These are phyloP conservation scores for Phycomyces nitens DNA, from an alignment of 192 early-diverging fungal species.

Conservation along the genomic window DNA sequence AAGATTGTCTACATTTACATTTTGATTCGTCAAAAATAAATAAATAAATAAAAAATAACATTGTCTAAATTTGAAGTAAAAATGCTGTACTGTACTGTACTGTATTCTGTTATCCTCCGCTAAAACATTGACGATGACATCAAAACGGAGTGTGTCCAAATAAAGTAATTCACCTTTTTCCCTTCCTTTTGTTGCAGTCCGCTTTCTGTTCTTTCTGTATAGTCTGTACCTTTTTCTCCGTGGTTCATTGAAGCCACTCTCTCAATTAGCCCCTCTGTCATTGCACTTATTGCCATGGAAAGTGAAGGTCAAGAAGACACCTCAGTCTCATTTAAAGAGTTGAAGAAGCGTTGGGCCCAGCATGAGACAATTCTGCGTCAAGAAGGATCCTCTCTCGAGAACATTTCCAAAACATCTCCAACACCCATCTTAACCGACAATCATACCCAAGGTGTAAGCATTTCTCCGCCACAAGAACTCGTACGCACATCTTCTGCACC, in stretches of 20 bases:
- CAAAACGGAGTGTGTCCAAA: not conserved
- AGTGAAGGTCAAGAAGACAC: conserved; percentile 10
- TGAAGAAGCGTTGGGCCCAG: conserved; percentile 32
- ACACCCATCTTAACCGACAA: not conserved
- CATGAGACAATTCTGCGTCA: conserved; percentile 19
- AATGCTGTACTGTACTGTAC: no score
- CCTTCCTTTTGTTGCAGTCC: not conserved
- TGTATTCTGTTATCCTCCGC: no score
- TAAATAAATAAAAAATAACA: no score
- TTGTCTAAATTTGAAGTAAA: no score
- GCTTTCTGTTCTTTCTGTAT: conserved; percentile 6
- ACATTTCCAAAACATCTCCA: conserved; percentile 7
- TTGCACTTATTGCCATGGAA: not conserved
- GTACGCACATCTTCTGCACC: not conserved
- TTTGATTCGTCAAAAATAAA: no score
- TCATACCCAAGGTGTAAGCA: not conserved
- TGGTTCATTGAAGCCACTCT: not conserved
- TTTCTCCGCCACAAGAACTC: not conserved
- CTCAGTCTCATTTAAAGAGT: conserved; percentile 21
- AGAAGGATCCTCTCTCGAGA: conserved; percentile 6
- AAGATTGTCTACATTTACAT: no score
- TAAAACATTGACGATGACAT: conserved; percentile 1
- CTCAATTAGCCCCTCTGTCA: not conserved
- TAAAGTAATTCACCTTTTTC: not conserved
- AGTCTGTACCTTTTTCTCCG: not conserved